A percentile compares a stretch with the other conserved stretches of the same genome.
Evolutionary conservation across 345 rosid genomes (phyloP).

Genomic region (Triadica sebifera): DNA sequence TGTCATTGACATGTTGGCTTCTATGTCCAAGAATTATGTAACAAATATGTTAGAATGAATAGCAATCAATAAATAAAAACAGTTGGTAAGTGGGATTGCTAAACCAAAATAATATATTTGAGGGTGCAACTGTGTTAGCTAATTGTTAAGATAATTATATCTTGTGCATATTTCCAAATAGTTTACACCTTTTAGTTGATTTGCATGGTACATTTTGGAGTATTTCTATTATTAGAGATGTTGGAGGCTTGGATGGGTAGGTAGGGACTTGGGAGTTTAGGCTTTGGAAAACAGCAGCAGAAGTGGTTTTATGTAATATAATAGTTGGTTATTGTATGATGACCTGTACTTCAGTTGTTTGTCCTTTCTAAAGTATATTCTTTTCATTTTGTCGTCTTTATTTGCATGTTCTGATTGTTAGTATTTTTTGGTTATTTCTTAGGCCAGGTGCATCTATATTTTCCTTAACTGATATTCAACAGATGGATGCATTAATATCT

Average conservation of each 20-base stretch:
- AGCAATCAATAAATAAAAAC: not conserved
- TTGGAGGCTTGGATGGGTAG: not conserved
- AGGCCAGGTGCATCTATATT: constrained; percentile 64
- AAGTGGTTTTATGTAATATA: not conserved
- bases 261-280: not conserved
- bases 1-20: too few relatives aligned
- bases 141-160: not conserved
- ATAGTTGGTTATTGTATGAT: not conserved
- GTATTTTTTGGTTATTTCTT: constrained; percentile 26
- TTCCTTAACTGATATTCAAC: constrained; percentile 66
- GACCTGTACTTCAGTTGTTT: not conserved
- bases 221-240: not conserved
- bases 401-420: constrained; percentile 20
- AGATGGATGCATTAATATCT: constrained; percentile 83
- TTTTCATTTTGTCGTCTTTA: not conserved
- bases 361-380: not conserved
- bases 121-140: not conserved
- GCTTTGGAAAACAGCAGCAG: constrained; percentile 2
- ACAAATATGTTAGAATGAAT: not conserved
- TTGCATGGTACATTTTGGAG: not conserved
- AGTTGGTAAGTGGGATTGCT: not conserved
- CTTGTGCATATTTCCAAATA: not conserved
- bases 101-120: not conserved
- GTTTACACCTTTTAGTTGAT: not conserved
- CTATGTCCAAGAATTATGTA: not conserved